Base-by-base conservation (phyloP, 352 stramenopile genomes). In the Plasmopara viticola region DNA sequence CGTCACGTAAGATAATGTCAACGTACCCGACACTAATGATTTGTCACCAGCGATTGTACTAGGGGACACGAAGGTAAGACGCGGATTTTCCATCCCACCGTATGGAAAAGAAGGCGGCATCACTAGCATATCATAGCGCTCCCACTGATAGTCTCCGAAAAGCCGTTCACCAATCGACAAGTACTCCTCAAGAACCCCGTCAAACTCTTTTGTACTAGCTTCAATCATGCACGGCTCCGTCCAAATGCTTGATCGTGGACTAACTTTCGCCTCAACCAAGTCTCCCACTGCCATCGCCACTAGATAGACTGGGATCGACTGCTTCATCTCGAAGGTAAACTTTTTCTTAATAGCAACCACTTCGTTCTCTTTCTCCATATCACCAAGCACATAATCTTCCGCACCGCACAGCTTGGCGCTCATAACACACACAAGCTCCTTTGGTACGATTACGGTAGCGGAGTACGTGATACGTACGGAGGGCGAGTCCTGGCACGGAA, bases 31-130 rank as follows among this genome's bases (percentile, higher is more conserved):
- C 20, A 25, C 20, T 25, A 25, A 25, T 25, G 20, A 25, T 3
- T 25, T 25, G 20, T 25, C 0, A 79, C 84, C 81, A n/a, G 73
- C 72, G 54, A 94, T 68, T 14, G 85, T 75, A 15, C 70, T 85
- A 33, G 80, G 84, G 20, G 84, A 91, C 46, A 89, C 64, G 45
- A 89, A 97, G 9, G 89, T 96, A 34, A 96, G 72, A 29, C 86
- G 78, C 8, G 90, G 90, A 68, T 97, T 97, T 67, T 99, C 97
- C 96, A 99, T 99, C n/a, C 96, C 97, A 33, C 97, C 97, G 66
- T 98, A 99, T 0, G 86, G 84, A 53, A 96, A 96, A n/a, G 76
- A 93, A 6, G 82, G 82, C 9, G 84, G 84, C 81, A 95, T 88
- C 33, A 89, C 72, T 38, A 95, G 50, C 46, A 95, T 53, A 51